Conservation (phyloP, 352 stramenopile genomes). For the Phytophthora pisi region DNA sequence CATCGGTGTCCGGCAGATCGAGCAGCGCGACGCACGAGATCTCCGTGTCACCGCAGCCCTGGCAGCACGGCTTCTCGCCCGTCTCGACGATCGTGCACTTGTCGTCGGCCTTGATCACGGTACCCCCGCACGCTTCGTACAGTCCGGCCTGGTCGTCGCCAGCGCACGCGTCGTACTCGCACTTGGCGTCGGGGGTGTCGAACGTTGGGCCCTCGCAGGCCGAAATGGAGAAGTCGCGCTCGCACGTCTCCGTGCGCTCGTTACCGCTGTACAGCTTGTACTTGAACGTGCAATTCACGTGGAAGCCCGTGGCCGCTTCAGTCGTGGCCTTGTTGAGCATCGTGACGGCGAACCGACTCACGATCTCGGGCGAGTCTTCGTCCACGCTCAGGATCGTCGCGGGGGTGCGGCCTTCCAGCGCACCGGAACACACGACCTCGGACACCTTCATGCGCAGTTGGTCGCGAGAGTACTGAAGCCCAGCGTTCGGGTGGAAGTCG, state of each 20-base stretch:
- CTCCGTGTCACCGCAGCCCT: conserved; percentile 39
- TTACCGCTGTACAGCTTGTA: conserved; percentile 43
- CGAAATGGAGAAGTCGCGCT: conserved; percentile 50
- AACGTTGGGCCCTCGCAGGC: conserved; percentile 67
- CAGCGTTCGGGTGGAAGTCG: conserved; percentile 57
- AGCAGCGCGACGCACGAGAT: conserved; percentile 51
- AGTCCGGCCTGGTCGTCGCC: conserved; percentile 35
- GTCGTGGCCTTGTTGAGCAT: conserved; percentile 53
- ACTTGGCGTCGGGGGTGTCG: conserved; percentile 47
- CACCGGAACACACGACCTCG: conserved; percentile 46
- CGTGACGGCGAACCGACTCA: conserved; percentile 62
- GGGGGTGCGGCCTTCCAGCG: conserved; percentile 31
- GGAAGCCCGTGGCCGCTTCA: conserved; percentile 43
- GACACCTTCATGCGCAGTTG: conserved; percentile 46
- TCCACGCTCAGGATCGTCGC: conserved; percentile 45
- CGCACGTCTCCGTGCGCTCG: conserved; percentile 40
- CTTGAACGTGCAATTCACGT: conserved; percentile 57
- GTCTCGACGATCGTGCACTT: conserved; percentile 34
- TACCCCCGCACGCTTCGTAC: conserved; percentile 58
- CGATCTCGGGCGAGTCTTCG: conserved; percentile 41
- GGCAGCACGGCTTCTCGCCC: conserved; percentile 49
- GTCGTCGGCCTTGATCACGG: conserved; percentile 27
- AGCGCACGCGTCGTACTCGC: conserved; percentile 44
- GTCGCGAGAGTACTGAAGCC: conserved; percentile 44
- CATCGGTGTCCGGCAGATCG: conserved; percentile 34